Conservation (phyloP, 441 rosid genomes). For the Erodium trifolium region DNA sequence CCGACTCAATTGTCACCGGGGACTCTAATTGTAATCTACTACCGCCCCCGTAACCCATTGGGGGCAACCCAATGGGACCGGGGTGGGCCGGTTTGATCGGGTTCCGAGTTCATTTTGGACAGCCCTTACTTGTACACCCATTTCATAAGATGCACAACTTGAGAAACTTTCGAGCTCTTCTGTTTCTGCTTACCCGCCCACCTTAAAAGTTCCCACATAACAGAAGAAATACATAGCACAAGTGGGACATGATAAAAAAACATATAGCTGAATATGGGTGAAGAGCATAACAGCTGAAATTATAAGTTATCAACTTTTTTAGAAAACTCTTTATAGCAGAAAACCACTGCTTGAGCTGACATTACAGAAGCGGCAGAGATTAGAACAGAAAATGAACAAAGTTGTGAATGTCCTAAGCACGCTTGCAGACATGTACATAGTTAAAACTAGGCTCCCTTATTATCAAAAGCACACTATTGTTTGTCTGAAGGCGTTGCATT, state of each 20-base stretch:
- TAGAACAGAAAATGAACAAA: background rate
- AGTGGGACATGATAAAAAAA: too few relatives aligned
- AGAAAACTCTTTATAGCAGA: background rate
- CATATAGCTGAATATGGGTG: background rate
- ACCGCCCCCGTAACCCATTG: too few relatives aligned
- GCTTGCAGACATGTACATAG: background rate
- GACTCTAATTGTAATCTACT: too few relatives aligned
- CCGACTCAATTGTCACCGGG: too few relatives aligned
- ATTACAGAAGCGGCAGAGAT: background rate
- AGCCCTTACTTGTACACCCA: too few relatives aligned
- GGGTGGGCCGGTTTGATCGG: too few relatives aligned
- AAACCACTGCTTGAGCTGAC: background rate
- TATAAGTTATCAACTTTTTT: too few relatives aligned
- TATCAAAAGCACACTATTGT: slow-evolving; percentile 19
- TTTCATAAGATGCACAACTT: background rate
- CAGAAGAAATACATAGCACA: background rate
- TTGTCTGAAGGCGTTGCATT: slow-evolving; percentile 38
- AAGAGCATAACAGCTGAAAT: background rate
- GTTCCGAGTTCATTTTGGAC: too few relatives aligned
- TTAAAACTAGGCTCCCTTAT: background rate
- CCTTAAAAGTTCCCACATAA: background rate
- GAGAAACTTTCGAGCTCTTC: background rate
- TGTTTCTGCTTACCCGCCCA: background rate
- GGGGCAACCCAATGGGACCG: too few relatives aligned
- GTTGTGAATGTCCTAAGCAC: background rate